These are phyloP conservation scores for Colletotrichum zoysiae DNA, from an alignment of 2,329 filamentous ascomycete genomes.

Conservation along the genomic window DNA sequence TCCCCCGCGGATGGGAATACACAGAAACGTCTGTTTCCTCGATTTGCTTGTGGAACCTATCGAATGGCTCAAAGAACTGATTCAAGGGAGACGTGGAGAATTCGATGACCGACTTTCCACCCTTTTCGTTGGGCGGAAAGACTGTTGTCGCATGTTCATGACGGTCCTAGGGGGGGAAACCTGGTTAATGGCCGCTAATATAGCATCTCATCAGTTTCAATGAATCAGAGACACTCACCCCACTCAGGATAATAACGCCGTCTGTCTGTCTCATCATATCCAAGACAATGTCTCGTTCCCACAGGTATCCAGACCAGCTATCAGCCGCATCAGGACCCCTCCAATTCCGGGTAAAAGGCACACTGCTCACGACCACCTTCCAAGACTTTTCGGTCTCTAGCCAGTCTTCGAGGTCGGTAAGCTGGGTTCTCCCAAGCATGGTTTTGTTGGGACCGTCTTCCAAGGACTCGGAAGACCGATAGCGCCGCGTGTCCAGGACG, in stretches of 20 bases:
- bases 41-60: constrained; percentile 69
- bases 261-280: constrained; percentile 75
- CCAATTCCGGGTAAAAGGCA: constrained; percentile 81
- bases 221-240: constrained; percentile 52
- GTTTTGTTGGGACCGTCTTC: constrained; percentile 57
- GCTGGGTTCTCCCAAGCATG: constrained; percentile 72
- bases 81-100: constrained; percentile 75
- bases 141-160: constrained; percentile 76
- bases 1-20: constrained; percentile 32
- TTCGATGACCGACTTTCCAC: constrained; percentile 66
- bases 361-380: constrained; percentile 75
- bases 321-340: constrained; percentile 66
- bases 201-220: not conserved
- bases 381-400: constrained; percentile 58
- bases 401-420: constrained; percentile 70
- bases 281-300: constrained; percentile 71
- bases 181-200: not conserved
- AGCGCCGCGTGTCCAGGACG: constrained; percentile 75
- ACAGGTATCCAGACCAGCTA: constrained; percentile 76
- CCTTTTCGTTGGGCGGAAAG: constrained; percentile 51
- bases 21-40: constrained; percentile 50
- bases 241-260: constrained; percentile 74
- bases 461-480: constrained; percentile 57
- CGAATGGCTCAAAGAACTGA: constrained; percentile 76
- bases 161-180: constrained; percentile 54